These are phyloP conservation scores for Cryptococcus deneoformans DNA, from an alignment of 1,284 basidiomycete genomes.

Conservation along the genomic window DNA sequence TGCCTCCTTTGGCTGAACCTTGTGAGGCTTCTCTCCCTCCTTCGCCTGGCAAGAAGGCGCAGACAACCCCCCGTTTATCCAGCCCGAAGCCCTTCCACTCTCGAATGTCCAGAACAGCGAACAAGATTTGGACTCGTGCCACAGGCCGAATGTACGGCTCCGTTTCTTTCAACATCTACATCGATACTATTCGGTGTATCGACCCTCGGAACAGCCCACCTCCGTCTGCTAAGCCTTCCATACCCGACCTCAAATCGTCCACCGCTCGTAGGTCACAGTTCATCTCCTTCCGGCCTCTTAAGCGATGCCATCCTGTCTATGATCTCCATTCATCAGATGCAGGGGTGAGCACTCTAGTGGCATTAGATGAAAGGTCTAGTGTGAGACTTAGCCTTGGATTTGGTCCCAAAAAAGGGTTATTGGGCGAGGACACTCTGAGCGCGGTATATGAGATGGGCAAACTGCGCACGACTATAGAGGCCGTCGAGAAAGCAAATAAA, in stretches of 20 bases:
- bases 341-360: constrained; percentile 22
- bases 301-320: neutral
- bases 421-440: constrained; percentile 38
- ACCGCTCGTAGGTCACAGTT: neutral
- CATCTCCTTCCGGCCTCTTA: neutral
- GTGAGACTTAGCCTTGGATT: constrained; percentile 28
- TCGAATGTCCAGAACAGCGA: constrained; percentile 25
- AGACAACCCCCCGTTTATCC: neutral
- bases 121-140: constrained; percentile 31
- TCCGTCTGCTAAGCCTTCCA: constrained; percentile 11
- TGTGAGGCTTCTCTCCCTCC: neutral
- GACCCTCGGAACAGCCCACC: constrained; percentile 16
- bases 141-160: constrained; percentile 37
- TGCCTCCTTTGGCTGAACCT: neutral
- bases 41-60: neutral
- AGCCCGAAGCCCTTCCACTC: constrained; percentile 11
- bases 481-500: constrained; percentile 22
- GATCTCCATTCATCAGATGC: neutral
- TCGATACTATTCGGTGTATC: constrained; percentile 27
- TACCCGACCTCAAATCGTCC: neutral
- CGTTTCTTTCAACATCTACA: constrained; percentile 21
- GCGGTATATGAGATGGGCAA: constrained; percentile 22
- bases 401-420: constrained; percentile 33
- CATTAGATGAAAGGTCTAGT: constrained; percentile 20
- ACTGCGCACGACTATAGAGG: constrained; percentile 23